A percentile compares a stretch with the other conserved stretches of the same genome.
Conservation (phyloP, 352 stramenopile genomes). For the Phytopythium boreale region DNA sequence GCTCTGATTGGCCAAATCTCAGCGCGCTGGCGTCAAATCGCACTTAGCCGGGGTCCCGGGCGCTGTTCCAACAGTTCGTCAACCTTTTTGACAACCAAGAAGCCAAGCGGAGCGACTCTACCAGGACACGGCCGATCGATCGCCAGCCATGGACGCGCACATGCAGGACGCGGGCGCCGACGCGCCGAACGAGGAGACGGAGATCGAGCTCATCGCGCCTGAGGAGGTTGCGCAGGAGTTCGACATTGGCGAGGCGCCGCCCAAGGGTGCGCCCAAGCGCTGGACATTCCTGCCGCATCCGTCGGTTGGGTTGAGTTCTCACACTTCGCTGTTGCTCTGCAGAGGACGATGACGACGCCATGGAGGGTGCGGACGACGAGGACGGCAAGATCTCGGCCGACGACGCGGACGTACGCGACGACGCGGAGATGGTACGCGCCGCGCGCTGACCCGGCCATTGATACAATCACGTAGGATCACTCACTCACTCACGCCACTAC, state of each 20-base stretch:
- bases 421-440: slow-evolving; percentile 53
- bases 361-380: slow-evolving; percentile 44
- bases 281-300: neutral
- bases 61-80: slow-evolving; percentile 11
- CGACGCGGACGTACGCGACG: slow-evolving; percentile 71
- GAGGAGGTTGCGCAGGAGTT: slow-evolving; percentile 84
- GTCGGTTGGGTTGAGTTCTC: neutral
- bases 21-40: neutral
- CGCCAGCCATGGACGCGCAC: slow-evolving; percentile 18
- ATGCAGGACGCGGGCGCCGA: slow-evolving; percentile 11
- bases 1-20: slow-evolving; percentile 23
- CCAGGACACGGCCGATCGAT: neutral
- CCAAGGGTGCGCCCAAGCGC: slow-evolving; percentile 38
- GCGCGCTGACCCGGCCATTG: too few species aligned
- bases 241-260: slow-evolving; percentile 67
- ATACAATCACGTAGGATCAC: neutral
- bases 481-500: neutral
- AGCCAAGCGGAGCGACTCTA: neutral
- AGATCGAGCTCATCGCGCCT: slow-evolving; percentile 81
- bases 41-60: slow-evolving; percentile 5
- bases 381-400: slow-evolving; percentile 61
- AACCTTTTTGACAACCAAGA: slow-evolving; percentile 10
- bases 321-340: neutral
- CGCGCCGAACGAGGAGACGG: slow-evolving; percentile 33
- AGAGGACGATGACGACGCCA: slow-evolving; percentile 68